Conservation (phyloP, 2,329 filamentous ascomycete genomes). For the Curvularia spicifera region DNA sequence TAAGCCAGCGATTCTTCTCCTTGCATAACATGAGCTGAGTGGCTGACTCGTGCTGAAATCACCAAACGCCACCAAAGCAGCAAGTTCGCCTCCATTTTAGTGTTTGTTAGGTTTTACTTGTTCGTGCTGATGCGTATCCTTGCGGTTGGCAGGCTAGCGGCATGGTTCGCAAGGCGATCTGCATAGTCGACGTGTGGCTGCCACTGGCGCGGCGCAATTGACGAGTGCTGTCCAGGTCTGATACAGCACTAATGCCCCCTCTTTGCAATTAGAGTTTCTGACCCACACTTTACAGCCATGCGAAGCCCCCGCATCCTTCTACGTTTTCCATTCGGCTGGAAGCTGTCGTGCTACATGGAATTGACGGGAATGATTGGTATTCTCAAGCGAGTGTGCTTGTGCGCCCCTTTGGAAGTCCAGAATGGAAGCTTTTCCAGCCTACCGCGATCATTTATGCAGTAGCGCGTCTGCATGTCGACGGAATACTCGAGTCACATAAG, state of each 20-base stretch:
- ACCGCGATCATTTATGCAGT: neutral
- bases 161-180: neutral
- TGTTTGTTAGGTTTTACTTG: neutral
- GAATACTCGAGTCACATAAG: constrained; percentile 11
- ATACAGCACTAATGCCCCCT: neutral
- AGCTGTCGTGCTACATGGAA: neutral
- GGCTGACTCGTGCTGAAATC: constrained; percentile 2
- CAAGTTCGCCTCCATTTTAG: neutral
- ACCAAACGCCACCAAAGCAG: neutral
- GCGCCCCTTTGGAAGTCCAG: neutral
- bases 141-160: neutral
- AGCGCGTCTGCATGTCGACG: constrained; percentile 8
- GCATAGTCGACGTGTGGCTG: neutral
- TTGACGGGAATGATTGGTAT: neutral
- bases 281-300: constrained; percentile 2
- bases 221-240: neutral
- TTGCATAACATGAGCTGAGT: neutral
- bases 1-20: neutral
- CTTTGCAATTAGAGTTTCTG: neutral
- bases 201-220: neutral
- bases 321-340: constrained; percentile 5
- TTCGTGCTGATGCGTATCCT: neutral
- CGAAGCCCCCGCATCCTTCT: constrained; percentile 11
- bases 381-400: neutral
- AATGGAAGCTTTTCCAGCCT: neutral